A percentile compares a stretch with the other conserved stretches of the same genome.
Conservation (phyloP, 345 rosid genomes). For the Euclidium syriacum region DNA sequence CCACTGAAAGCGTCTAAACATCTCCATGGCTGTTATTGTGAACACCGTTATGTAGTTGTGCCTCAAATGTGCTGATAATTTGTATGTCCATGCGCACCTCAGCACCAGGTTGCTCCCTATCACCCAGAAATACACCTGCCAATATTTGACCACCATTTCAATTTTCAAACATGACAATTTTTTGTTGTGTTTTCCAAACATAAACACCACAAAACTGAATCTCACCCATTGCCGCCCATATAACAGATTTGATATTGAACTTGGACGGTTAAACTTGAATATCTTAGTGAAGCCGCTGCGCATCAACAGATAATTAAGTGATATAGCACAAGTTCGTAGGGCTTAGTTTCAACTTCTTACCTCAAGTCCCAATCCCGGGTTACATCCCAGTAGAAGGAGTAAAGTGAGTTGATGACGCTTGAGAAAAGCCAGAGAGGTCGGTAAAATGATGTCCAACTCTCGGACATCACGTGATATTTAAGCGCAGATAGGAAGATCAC, state of each 20-base stretch:
- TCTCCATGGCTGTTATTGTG: conserved; percentile 60
- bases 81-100: conserved; percentile 95
- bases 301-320: not conserved
- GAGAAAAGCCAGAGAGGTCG: conserved; percentile 97
- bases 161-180: not conserved
- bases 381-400: conserved; percentile 97
- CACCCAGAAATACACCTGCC: conserved; percentile 87
- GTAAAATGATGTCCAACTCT: conserved; percentile 72
- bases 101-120: conserved; percentile 85
- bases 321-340: not conserved
- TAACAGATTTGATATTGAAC: conserved; percentile 43
- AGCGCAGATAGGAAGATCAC: conserved; percentile 96
- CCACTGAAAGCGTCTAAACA: conserved; percentile 88
- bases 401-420: conserved; percentile 76
- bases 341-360: conserved; percentile 32
- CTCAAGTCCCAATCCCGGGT: conserved; percentile 99
- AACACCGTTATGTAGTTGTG: conserved; percentile 84
- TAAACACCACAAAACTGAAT: conserved; percentile 1
- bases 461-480: conserved; percentile 76
- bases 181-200: not conserved
- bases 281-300: conserved; percentile 78
- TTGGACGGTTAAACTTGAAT: conserved; percentile 81
- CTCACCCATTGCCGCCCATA: conserved; percentile 87
- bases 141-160: not conserved
- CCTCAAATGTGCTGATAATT: conserved; percentile 90